These are phyloP conservation scores for Auxenochlorella pyrenoidosa DNA, from an alignment of 139 green algal genomes.

Conservation along the genomic window DNA sequence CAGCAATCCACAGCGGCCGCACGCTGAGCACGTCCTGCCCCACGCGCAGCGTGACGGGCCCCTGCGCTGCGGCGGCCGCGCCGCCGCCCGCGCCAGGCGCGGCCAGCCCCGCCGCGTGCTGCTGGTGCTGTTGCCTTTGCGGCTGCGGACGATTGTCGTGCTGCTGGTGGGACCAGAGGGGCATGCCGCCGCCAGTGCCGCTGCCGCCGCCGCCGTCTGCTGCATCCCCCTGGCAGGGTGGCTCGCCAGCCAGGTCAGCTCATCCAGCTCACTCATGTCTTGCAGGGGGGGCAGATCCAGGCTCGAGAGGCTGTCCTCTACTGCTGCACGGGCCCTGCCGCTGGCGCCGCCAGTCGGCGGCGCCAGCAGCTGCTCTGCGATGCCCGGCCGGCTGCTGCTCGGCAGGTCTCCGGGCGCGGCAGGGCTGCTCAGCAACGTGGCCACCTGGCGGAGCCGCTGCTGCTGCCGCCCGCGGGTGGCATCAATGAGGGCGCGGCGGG, in stretches of 20 bases:
- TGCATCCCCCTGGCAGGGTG: slow-evolving; percentile 1
- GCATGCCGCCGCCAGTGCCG: background rate
- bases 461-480: slow-evolving; percentile 41
- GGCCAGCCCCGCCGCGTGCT: background rate
- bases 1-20: slow-evolving; percentile 57
- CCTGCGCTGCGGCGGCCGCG: background rate
- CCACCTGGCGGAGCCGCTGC: slow-evolving; percentile 29
- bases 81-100: background rate
- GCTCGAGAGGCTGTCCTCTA: background rate
- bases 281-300: slow-evolving; percentile 6
- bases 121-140: background rate
- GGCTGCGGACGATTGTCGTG: background rate
- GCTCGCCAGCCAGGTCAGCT: slow-evolving; percentile 42
- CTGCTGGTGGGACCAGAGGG: background rate
- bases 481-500: background rate
- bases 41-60: slow-evolving; percentile 32
- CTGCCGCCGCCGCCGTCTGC: background rate
- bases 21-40: slow-evolving; percentile 32
- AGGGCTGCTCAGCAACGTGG: background rate
- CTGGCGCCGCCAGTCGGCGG: background rate
- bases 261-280: slow-evolving; percentile 14
- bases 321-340: background rate
- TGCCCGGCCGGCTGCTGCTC: background rate
- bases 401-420: background rate
- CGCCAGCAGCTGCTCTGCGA: background rate